A percentile compares a stretch with the other conserved stretches of the same genome.
These are phyloP conservation scores for Panus rudis DNA, from an alignment of 768 basidiomycete species.

Conservation along the genomic window DNA sequence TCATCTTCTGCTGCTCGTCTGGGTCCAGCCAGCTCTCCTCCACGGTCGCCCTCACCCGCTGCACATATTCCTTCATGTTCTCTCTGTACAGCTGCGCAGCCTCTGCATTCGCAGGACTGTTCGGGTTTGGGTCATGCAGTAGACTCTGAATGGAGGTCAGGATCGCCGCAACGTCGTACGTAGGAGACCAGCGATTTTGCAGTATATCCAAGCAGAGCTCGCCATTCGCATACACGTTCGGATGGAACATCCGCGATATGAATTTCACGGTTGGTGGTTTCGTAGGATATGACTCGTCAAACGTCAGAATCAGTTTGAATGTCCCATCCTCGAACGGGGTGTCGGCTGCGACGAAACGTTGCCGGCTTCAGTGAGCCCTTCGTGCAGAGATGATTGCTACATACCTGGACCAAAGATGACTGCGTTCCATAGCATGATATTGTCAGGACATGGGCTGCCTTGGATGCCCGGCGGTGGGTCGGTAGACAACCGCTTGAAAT, in stretches of 20 bases:
- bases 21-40: constrained; percentile 93
- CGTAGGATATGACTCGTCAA: constrained; percentile 98
- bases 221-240: constrained; percentile 97
- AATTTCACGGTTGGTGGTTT: constrained; percentile 98
- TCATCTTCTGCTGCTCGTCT: constrained; percentile 57
- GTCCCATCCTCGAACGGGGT: constrained; percentile 99
- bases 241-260: constrained; percentile 97
- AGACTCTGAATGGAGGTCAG: constrained; percentile 94
- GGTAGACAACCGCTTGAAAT: constrained; percentile 91
- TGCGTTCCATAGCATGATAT: constrained; percentile 99
- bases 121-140: constrained; percentile 96
- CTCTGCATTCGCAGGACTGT: constrained; percentile 97
- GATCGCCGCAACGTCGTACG: constrained; percentile 98
- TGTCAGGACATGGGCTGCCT: constrained; percentile 94
- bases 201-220: constrained; percentile 98
- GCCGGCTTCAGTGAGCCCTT: neutral
- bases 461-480: constrained; percentile 97
- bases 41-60: constrained; percentile 87
- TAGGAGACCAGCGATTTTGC: constrained; percentile 98
- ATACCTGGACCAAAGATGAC: constrained; percentile 97
- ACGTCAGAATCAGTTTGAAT: constrained; percentile 91
- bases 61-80: constrained; percentile 97
- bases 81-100: constrained; percentile 95
- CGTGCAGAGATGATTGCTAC: constrained; percentile 19
- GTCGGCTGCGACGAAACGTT: constrained; percentile 55